Base-by-base conservation (phyloP, 371 early-diverging fungal species). In the Batrachochytrium dendrobatidis region DNA sequence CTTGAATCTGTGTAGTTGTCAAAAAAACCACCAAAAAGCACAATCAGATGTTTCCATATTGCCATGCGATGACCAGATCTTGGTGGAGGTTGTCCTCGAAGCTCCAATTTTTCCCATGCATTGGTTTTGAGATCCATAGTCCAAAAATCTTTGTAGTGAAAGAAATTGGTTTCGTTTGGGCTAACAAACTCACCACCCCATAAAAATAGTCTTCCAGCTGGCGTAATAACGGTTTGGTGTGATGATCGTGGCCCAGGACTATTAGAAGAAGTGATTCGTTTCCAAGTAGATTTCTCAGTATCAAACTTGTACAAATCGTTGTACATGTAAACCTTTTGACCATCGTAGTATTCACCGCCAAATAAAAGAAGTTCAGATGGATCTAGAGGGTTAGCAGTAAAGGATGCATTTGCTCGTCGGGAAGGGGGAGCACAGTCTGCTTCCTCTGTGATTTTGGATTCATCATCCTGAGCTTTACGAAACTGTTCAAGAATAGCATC, bases 91-190 rank as follows among this genome's bases (percentile, higher is more conserved):
- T 65, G 61, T 22, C 57, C 58, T 29, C 70, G 71, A 15, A 79
- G 58, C 8, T 83, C 83, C 4, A 85, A 67, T 61, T 77, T 76
- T 57, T 83, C 83, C 86, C 86, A 85, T 1, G 67, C 62, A 39
- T 74, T 76, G 17, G 77, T 75, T 34, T 79, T 80, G 58, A 83
- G 67, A 63, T 83, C 82, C 55, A 82, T 62, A n/a, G 69, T 64
- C 84, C 84, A 83, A 56, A 82, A 80, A 55, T 85, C 86, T 69
- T 80, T 80, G 71, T 80, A 82, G 62, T 81, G 82, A 55, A 77
- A 82, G 66, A 80, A 82, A 53, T 70, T 72, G 7, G 78, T 80
- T 61, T 81, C 80, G 51, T 80, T 82, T 18, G 80, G 79, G 17
- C 69, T 67, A 0, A 76, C 77, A 63, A 81, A 83, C 64, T 81